phyloP scores from a whole-genome alignment of 2,329 filamentous ascomycete species.

The Lasiodiplodia sp. region DNA sequence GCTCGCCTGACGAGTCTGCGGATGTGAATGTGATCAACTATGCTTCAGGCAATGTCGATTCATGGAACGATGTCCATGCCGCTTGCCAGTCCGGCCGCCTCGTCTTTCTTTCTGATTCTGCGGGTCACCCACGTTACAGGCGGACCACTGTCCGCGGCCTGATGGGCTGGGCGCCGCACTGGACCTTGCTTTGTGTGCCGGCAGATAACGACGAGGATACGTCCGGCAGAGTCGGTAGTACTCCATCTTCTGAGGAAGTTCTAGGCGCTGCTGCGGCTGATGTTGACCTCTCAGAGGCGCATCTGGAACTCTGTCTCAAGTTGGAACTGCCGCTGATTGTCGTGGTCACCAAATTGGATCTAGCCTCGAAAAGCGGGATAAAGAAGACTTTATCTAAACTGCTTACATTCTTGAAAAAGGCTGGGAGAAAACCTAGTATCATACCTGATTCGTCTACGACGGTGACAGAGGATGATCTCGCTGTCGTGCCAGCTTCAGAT shows the following conservation, averaged over 20 bases:
- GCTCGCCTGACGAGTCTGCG: constrained; percentile 2
- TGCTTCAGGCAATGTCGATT: constrained; percentile 82
- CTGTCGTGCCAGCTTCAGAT: constrained; percentile 62
- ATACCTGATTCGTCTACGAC: constrained; percentile 52
- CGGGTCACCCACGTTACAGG: constrained; percentile 86
- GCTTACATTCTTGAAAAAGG: constrained; percentile 77
- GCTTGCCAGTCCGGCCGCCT: constrained; percentile 75
- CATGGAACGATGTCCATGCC: constrained; percentile 94
- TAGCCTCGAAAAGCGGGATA: constrained; percentile 77
- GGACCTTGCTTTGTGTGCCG: constrained; percentile 86
- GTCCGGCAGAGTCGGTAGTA: constrained; percentile 52
- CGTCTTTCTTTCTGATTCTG: constrained; percentile 90
- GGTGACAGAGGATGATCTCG: constrained; percentile 57
- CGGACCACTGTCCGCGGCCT: constrained; percentile 88
- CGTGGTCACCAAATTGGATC: constrained; percentile 88
- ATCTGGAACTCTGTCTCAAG: constrained; percentile 85
- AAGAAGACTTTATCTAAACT: constrained; percentile 75
- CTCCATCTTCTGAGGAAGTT: constrained; percentile 60
- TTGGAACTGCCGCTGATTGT: constrained; percentile 79
- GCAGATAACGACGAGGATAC: constrained; percentile 72
- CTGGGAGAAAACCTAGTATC: constrained; percentile 76
- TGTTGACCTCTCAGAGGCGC: constrained; percentile 76
- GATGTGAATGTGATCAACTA: constrained; percentile 67
- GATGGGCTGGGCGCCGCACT: constrained; percentile 96
- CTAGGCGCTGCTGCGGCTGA: constrained; percentile 62